Percentiles rank a stretch among this genome's conserved stretches.
phyloP scores from a whole-genome alignment of 768 basidiomycete genomes.

The Lepiota brunneoincarnata region DNA sequence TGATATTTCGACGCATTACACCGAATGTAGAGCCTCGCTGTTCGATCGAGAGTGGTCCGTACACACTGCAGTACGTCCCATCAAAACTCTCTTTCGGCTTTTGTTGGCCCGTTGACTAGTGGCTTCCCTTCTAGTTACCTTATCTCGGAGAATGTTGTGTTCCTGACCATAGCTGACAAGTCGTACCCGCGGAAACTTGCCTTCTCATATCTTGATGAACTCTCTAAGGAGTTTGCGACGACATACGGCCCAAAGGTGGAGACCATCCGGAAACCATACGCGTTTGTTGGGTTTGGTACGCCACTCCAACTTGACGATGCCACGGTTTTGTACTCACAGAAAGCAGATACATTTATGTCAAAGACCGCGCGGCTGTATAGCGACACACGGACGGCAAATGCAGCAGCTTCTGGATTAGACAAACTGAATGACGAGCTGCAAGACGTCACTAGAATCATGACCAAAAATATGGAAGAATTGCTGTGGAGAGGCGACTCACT shows the following conservation, averaged over 20 bases:
- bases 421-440: conserved; percentile 94
- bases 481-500: conserved; percentile 97
- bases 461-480: conserved; percentile 99
- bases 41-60: conserved; percentile 93
- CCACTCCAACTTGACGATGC: conserved; percentile 8
- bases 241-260: conserved; percentile 95
- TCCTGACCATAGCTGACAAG: conserved; percentile 93
- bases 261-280: conserved; percentile 92
- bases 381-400: conserved; percentile 84
- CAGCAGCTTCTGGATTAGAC: conserved; percentile 71
- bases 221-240: conserved; percentile 92
- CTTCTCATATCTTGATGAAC: conserved; percentile 95
- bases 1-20: conserved; percentile 92
- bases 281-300: conserved; percentile 96
- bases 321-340: conserved; percentile 6
- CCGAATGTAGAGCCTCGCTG: conserved; percentile 94
- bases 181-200: conserved; percentile 96
- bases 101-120: conserved; percentile 7
- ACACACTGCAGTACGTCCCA: conserved; percentile 87
- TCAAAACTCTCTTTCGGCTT: not conserved
- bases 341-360: conserved; percentile 94
- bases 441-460: conserved; percentile 99
- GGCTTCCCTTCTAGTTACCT: conserved; percentile 67
- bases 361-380: conserved; percentile 95
- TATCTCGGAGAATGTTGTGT: conserved; percentile 91